phyloP scores from a whole-genome alignment of 148 eudicot species.

The Camellia sinensis region DNA sequence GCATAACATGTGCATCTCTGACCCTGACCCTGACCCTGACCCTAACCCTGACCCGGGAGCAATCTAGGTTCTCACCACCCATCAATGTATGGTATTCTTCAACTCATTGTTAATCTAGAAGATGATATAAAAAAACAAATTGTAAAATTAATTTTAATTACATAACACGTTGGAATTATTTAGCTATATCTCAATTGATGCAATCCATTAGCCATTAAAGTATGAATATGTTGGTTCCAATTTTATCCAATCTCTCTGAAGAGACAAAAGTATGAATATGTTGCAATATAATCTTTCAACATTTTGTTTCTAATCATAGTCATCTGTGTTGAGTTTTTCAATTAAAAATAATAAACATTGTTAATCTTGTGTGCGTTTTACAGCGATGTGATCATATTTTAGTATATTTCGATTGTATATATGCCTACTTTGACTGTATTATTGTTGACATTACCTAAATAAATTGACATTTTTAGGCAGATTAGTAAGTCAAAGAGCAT shows the following conservation, averaged over 20 bases:
- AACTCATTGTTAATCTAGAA: too few species aligned
- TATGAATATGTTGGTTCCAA: neutral
- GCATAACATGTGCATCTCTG: too few species aligned
- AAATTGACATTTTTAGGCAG: neutral
- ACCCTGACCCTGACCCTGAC: too few species aligned
- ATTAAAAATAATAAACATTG: neutral
- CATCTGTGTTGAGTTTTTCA: neutral
- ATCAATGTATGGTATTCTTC: too few species aligned
- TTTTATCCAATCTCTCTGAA: too few species aligned
- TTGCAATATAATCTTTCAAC: too few species aligned
- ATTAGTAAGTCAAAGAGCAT: neutral
- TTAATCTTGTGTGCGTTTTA: neutral
- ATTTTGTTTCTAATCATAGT: neutral
- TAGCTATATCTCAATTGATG: neutral
- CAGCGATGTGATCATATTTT: neutral
- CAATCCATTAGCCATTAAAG: neutral
- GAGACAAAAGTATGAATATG: too few species aligned
- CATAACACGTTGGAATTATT: too few species aligned
- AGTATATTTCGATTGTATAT: neutral
- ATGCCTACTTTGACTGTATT: constrained; percentile 7
- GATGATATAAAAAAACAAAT: too few species aligned
- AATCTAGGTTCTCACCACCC: too few species aligned
- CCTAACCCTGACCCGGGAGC: too few species aligned
- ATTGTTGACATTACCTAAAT: neutral
- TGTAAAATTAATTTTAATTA: too few species aligned